Conservation (phyloP, 371 early-diverging fungal species). For the Cokeromyces recurvatus region DNA sequence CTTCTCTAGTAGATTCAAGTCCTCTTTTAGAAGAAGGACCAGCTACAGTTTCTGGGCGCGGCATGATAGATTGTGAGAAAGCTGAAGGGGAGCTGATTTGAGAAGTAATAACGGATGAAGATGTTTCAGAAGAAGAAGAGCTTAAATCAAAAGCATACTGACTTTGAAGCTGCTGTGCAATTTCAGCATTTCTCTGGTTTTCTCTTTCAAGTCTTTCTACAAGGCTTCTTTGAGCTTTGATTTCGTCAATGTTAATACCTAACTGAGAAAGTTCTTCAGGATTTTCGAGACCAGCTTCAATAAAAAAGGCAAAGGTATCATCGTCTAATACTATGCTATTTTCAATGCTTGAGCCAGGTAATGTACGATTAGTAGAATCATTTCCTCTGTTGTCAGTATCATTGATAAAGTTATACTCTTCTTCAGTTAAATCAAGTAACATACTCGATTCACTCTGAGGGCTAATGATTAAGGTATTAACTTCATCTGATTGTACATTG, state of each 20-base stretch:
- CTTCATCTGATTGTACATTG: too few relatives aligned
- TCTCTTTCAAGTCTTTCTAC: conserved; percentile 4
- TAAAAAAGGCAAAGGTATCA: conserved; percentile 14
- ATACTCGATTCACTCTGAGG: too few relatives aligned
- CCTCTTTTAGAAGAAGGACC: neutral
- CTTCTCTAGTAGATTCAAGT: too few relatives aligned
- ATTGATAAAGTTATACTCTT: conserved; percentile 1
- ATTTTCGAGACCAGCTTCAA: conserved; percentile 15
- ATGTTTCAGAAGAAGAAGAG: neutral
- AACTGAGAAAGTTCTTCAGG: conserved; percentile 8
- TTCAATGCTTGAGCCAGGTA: neutral
- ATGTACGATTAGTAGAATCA: too few relatives aligned
- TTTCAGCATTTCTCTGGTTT: conserved; percentile 2
- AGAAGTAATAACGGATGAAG: neutral
- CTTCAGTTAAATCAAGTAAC: conserved; percentile 13
- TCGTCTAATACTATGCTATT: conserved; percentile 9
- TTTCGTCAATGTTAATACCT: conserved; percentile 19
- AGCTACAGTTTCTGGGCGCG: neutral
- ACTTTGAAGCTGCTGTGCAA: conserved; percentile 2
- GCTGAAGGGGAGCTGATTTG: too few relatives aligned
- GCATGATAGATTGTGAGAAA: too few relatives aligned
- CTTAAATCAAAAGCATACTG: neutral
- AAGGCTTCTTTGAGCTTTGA: conserved; percentile 5
- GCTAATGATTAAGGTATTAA: too few relatives aligned
- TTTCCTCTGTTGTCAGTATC: neutral